Base-by-base conservation (phyloP, 2,329 filamentous ascomycete genomes). In the Scedosporium boydii region DNA sequence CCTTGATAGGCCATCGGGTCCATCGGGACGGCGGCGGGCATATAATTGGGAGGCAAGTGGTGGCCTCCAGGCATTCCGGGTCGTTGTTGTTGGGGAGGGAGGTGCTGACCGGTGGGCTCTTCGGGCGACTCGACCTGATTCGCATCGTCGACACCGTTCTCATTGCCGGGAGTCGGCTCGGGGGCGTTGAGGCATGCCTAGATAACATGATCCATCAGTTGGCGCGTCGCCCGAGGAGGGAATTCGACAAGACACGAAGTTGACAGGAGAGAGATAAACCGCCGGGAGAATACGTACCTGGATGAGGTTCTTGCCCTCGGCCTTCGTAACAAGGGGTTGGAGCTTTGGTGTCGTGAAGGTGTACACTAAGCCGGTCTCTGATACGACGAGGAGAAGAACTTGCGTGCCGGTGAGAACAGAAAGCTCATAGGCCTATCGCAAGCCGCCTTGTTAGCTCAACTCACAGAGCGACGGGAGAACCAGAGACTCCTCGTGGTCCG, bases 261-360 rank as follows among this genome's bases (percentile, higher is more conserved):
- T 26, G 9, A 16, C 38, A 42, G 34, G 3, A 44, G 38, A 2
- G 68, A 59, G 67, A 62, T 44, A 58, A 62, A 3, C 58, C 34
- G 72, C 78, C 7, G 29, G 16, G 46, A 34, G 29, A 42, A 55
- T 29, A 70, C 86, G 67, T 85, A 97, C 95, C 87, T 99, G 95
- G 69, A 99, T 98, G 67, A 99, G 81, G 75, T 99, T 99, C 85
- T 99, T 99, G 79, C 95, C 95, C 78, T 98, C 95, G 18, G 95
- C 89, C 81, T 98, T 98, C 66, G 95, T 99, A 69, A 98, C 95
- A 61, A 99, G 86, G 66, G 95, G 95, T 79, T 98, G 95, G 63
- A 99, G 87, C 82, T 99, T 99, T 21, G 95, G 95, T 16, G 95
- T 99, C 65, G 93, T 98, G 76, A 98, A 98, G 64, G 93, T 98